Percentiles rank a stretch among this genome's conserved stretches.
Conservation (phyloP, 495 filamentous ascomycete species). For the Penicillium atrosanguineum region DNA sequence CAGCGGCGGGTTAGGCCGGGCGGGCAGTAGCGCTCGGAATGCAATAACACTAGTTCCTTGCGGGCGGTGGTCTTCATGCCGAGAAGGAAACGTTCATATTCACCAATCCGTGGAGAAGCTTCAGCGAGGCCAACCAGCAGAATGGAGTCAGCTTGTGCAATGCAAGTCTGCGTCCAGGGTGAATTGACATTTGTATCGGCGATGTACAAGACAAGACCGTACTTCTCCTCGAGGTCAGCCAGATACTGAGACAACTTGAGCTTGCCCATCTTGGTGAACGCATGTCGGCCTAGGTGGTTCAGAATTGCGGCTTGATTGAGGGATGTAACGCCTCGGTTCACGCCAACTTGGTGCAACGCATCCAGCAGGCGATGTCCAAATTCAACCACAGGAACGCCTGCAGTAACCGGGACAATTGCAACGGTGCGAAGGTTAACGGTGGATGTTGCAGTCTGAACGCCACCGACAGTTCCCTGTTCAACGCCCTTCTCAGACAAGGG, state of each 20-base stretch:
- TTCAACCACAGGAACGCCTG: conserved; percentile 90
- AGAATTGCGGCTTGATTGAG: conserved; percentile 91
- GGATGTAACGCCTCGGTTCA: conserved; percentile 83
- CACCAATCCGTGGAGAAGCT: conserved; percentile 82
- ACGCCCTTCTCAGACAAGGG: conserved; percentile 63
- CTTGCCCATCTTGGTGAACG: conserved; percentile 96
- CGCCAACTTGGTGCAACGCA: conserved; percentile 83
- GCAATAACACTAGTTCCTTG: conserved; percentile 91
- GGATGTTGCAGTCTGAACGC: conserved; percentile 71
- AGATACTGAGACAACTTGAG: conserved; percentile 94
- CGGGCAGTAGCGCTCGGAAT: conserved; percentile 83
- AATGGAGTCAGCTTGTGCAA: conserved; percentile 93
- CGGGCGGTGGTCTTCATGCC: conserved; percentile 96
- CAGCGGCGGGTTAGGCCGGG: conserved; percentile 82
- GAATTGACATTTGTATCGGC: conserved; percentile 96
- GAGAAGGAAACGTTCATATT: conserved; percentile 92
- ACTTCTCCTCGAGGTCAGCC: conserved; percentile 95
- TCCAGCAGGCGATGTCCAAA: conserved; percentile 88
- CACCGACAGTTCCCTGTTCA: conserved; percentile 56
- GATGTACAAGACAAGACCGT: conserved; percentile 91
- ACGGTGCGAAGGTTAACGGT: conserved; percentile 92
- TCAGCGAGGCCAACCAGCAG: conserved; percentile 90
- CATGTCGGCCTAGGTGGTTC: conserved; percentile 91
- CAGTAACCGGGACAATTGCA: conserved; percentile 84
- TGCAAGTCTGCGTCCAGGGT: conserved; percentile 98